Base-by-base conservation (phyloP, 2,329 filamentous ascomycete species). In the Talaromyces sp. region DNA sequence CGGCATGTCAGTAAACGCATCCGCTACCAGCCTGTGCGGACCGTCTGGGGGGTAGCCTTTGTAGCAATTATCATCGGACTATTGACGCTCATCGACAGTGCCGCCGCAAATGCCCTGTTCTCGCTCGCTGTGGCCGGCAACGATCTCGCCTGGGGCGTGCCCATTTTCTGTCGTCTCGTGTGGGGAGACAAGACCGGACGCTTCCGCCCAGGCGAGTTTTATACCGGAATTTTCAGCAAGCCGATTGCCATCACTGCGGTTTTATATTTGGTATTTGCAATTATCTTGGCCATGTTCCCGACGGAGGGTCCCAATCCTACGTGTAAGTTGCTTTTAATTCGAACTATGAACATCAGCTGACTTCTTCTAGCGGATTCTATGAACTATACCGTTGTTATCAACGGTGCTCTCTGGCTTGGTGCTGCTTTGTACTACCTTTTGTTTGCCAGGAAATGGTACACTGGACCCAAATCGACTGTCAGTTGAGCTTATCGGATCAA, bases 361-460 rank as follows among this genome's bases (percentile, higher is more conserved):
- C 35, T 13, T n/a, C 19, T 9, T n/a, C 55, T n/a, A 77, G 74
- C 77, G 0, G 63, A 79, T 46, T 72, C 72, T 17, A 87, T 87
- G 85, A 88, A 87, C 65, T 87, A 87, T 67, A 86, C 84, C 0
- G 78, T 86, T 2, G 84, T 86, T 0, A 83, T 88, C 62, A 86
- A 86, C 63, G 77, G 77, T 35, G 79, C 80, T 4, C 80, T 87
- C 1, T 87, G 85, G 85, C 73, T 81, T 14, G 83, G 83, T 1
- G 78, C 80, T 0, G 69, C 85, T 65, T 55, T 75, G 0, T 87
- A 87, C 69, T 87, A 86, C 67, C 77, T 77, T 63, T 64, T 84
- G 27, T 78, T 82, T 72, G 84, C 84, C 7, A 75, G 79, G 58
- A 86, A 85, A 68, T 86, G 82, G 78, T 86, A 85, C 66, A 84